Base-by-base conservation (phyloP, 2,329 filamentous ascomycete genomes). In the Neonectria coccinea region DNA sequence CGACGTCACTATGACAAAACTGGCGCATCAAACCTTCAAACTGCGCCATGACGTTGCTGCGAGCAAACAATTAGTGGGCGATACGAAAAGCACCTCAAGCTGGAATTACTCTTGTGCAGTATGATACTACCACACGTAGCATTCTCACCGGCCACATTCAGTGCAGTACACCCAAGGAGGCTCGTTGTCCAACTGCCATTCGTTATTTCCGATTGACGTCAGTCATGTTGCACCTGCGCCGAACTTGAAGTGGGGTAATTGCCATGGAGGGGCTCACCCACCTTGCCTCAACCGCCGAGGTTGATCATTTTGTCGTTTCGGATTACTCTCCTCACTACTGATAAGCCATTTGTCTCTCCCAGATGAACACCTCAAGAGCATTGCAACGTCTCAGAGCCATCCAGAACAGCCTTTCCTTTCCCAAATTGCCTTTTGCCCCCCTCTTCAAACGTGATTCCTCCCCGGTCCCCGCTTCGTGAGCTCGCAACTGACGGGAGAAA, bases 281-380 rank as follows among this genome's bases (percentile, higher is more conserved):
- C 53, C 39, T 27, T 31, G 25, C 29, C 25, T 56, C 31, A 54
- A 47, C 51, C 18, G 5, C 25, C 22, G 10, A 55, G 39, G 36
- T 36, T 25, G 20, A 39, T 14, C 22, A 44, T 29, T 50, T 50
- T 18, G 48, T n/a, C 48, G 18, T 9, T 22, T 52, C 18, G 25
- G 39, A 31, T 56, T 56, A 10, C 16, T 59, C 57, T 55, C 52
- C 55, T 42, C 56, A 29, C 67, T 36, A 62, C 22, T 25, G 59
- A 47, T 58, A 61, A 51, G 25, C 33, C 60, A 58, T 54, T 62
- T 58, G 29, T 9, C 59, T 52, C 51, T n/a, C 16, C 55, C 60
- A 58, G 39, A 76, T 76, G 75, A 76, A 63, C 62, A 44, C 65
- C 59, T 36, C 59, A 59, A 70, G 73, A 70, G 72, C 73, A 20